Evolutionary conservation across 371 early-diverging fungal genomes (phyloP).

Genomic region (Capniomyces stellatus): DNA sequence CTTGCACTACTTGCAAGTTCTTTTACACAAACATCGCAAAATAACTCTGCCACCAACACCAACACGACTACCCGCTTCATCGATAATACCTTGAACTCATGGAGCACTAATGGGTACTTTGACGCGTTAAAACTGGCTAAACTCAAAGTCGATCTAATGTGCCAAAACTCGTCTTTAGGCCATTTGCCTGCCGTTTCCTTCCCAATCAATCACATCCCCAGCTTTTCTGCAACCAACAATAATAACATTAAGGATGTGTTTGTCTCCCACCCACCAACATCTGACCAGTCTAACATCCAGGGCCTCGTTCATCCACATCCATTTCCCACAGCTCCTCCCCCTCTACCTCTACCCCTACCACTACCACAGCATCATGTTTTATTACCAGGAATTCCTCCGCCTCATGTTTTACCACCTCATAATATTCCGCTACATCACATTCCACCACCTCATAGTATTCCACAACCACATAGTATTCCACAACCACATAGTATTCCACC

Average conservation of each 20-base stretch:
- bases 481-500: neutral
- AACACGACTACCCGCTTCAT: too few relatives aligned
- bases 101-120: too few relatives aligned
- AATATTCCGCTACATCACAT: neutral
- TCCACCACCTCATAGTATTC: neutral
- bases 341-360: neutral
- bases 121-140: too few relatives aligned
- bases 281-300: neutral
- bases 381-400: neutral
- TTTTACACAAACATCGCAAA: too few relatives aligned
- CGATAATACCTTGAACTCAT: too few relatives aligned
- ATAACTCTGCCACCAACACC: too few relatives aligned
- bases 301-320: neutral
- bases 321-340: neutral
- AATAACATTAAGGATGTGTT: neutral
- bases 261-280: neutral
- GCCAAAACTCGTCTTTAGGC: too few relatives aligned
- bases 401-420: neutral
- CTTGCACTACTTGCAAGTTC: too few relatives aligned
- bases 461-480: neutral
- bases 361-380: neutral
- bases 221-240: too few relatives aligned
- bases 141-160: too few relatives aligned
- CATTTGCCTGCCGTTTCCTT: too few relatives aligned
- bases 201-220: too few relatives aligned